Percentiles rank a stretch among this genome's conserved stretches.
Evolutionary conservation across 1,284 basidiomycete species (phyloP).

Genomic region (Moniliella sp.): DNA sequence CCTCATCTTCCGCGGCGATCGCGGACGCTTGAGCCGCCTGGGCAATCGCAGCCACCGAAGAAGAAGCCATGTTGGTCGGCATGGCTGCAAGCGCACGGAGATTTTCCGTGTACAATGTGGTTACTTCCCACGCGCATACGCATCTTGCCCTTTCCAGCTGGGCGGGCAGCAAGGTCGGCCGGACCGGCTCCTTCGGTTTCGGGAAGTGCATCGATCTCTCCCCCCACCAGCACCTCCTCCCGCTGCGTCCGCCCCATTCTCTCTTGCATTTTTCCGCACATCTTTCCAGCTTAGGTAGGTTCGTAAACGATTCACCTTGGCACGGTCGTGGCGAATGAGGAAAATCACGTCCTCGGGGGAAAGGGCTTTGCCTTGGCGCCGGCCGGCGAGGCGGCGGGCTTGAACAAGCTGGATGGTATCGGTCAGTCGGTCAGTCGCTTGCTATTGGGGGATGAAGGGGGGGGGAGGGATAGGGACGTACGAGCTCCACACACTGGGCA

Average conservation of each 20-base stretch:
- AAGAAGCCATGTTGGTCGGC: too few species aligned
- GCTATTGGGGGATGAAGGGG: too few species aligned
- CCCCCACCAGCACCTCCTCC: slow-evolving; percentile 55
- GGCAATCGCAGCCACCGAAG: too few species aligned
- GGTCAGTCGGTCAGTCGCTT: too few species aligned
- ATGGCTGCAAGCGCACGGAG: slow-evolving; percentile 48
- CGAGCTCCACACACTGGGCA: slow-evolving; percentile 74
- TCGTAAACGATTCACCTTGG: slow-evolving; percentile 72
- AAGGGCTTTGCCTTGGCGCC: slow-evolving; percentile 61
- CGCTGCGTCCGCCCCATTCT: slow-evolving; percentile 43
- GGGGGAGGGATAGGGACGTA: too few species aligned
- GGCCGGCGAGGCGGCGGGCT: slow-evolving; percentile 58
- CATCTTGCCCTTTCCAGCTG: slow-evolving; percentile 79
- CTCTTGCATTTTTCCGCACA: slow-evolving; percentile 81
- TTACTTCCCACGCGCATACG: slow-evolving; percentile 94
- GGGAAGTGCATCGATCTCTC: slow-evolving; percentile 38
- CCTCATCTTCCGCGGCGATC: slow-evolving; percentile 79
- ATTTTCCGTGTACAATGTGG: slow-evolving; percentile 53
- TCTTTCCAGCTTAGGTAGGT: slow-evolving; percentile 98
- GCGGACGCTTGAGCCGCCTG: too few species aligned
- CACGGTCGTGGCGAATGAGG: slow-evolving; percentile 76
- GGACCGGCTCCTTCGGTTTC: too few species aligned
- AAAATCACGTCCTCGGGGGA: slow-evolving; percentile 88
- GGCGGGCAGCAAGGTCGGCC: too few species aligned
- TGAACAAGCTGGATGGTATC: slow-evolving; percentile 66